Conservation (phyloP, 306 rosid genomes). For the Cucumis melo region DNA sequence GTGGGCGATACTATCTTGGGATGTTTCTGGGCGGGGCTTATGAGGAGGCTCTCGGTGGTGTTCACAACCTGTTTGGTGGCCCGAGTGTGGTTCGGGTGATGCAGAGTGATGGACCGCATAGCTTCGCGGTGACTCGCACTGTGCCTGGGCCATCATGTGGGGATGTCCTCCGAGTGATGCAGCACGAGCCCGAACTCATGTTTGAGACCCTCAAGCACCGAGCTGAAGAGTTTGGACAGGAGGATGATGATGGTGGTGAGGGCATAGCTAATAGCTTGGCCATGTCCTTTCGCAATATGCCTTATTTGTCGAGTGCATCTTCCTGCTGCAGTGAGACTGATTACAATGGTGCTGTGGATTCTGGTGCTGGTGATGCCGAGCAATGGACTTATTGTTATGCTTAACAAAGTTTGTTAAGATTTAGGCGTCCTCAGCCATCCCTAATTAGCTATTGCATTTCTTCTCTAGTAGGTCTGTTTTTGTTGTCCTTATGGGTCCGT, state of each 20-base stretch:
- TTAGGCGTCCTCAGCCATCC: constrained; percentile 3
- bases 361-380: constrained; percentile 36
- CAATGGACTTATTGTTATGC: constrained; percentile 57
- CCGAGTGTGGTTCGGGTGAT: constrained; percentile 82
- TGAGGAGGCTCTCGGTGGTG: constrained; percentile 97
- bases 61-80: constrained; percentile 87
- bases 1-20: constrained; percentile 62
- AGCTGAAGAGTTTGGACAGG: constrained; percentile 37
- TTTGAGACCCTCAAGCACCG: constrained; percentile 90
- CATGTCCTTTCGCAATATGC: constrained; percentile 59
- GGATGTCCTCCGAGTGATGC: constrained; percentile 93
- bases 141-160: constrained; percentile 65
- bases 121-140: constrained; percentile 81
- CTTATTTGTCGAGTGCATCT: constrained; percentile 34
- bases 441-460: not conserved
- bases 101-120: constrained; percentile 86
- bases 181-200: constrained; percentile 96
- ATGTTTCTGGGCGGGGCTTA: constrained; percentile 99
- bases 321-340: constrained; percentile 46
- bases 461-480: constrained; percentile 10
- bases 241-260: constrained; percentile 12
- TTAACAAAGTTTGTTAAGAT: constrained; percentile 8
- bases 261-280: constrained; percentile 40
- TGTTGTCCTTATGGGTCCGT: constrained; percentile 20
- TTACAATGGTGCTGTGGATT: constrained; percentile 42